Conservation (phyloP, 495 filamentous ascomycete genomes). For the Peziza echinospora region DNA sequence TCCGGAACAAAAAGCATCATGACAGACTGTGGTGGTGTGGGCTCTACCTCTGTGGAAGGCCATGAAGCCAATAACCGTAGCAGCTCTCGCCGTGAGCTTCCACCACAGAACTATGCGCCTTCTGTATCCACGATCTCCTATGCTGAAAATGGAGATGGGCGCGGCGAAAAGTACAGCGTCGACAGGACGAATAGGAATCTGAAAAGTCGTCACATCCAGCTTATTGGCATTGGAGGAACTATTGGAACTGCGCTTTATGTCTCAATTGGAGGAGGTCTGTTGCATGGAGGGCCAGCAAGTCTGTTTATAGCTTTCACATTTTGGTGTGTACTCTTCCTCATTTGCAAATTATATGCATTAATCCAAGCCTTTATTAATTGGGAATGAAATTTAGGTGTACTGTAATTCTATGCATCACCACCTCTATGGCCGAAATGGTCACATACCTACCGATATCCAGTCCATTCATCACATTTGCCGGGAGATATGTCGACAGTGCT, state of each 20-base stretch:
- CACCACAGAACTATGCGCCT: conserved; percentile 49
- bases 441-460: conserved; percentile 45
- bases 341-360: not conserved
- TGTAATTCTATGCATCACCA: conserved; percentile 27
- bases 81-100: too few relatives aligned
- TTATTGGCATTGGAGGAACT: conserved; percentile 49
- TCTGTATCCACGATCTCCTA: conserved; percentile 57
- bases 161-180: too few relatives aligned
- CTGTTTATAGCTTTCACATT: conserved; percentile 34
- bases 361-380: not conserved
- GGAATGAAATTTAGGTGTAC: conserved; percentile 5
- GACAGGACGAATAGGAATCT: not conserved
- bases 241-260: conserved; percentile 45
- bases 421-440: conserved; percentile 40
- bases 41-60: too few relatives aligned
- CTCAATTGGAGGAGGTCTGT: conserved; percentile 28
- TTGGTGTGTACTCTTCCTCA: conserved; percentile 25
- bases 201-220: conserved; percentile 24
- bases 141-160: too few relatives aligned
- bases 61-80: too few relatives aligned
- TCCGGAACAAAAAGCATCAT: too few relatives aligned
- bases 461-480: conserved; percentile 41
- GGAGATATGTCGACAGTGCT: conserved; percentile 56
- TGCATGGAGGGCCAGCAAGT: conserved; percentile 27
- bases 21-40: too few relatives aligned